Evolutionary conservation across 306 rosid species (phyloP).

Genomic region (Mimosa bimucronata): DNA sequence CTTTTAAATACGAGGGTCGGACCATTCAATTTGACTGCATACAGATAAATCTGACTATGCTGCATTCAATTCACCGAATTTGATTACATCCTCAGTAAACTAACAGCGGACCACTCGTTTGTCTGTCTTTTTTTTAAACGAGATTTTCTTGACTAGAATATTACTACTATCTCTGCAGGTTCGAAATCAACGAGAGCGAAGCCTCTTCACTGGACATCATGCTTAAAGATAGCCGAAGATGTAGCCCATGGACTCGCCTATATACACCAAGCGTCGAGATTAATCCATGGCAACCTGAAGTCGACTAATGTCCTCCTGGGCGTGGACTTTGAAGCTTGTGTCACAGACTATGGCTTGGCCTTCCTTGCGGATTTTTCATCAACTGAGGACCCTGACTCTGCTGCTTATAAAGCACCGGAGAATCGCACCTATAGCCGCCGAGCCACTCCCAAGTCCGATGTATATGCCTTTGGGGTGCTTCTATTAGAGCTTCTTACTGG

Average conservation of each 20-base stretch:
- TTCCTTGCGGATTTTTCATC: slow-evolving; percentile 56
- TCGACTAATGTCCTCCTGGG: slow-evolving; percentile 91
- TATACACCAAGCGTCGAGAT: slow-evolving; percentile 69
- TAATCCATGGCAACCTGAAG: slow-evolving; percentile 85
- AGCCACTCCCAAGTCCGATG: slow-evolving; percentile 72
- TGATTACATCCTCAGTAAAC: slow-evolving; percentile 9
- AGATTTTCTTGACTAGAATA: background rate
- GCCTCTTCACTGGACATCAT: slow-evolving; percentile 98
- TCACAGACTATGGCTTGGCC: slow-evolving; percentile 79
- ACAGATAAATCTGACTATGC: background rate
- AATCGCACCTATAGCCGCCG: slow-evolving; percentile 59
- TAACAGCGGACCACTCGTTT: background rate
- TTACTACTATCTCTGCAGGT: slow-evolving; percentile 57
- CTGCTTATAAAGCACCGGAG: slow-evolving; percentile 80
- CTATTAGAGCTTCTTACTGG: slow-evolving; percentile 91
- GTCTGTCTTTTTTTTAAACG: background rate
- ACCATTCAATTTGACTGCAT: slow-evolving; percentile 22
- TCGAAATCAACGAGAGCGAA: slow-evolving; percentile 83
- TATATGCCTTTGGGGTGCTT: slow-evolving; percentile 77
- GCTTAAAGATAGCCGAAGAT: slow-evolving; percentile 95
- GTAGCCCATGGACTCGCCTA: slow-evolving; percentile 88
- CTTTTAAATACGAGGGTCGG: slow-evolving; percentile 7
- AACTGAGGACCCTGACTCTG: slow-evolving; percentile 63
- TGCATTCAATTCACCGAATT: background rate
- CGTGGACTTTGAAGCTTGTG: slow-evolving; percentile 86